Evolutionary conservation across 441 rosid genomes (phyloP), one percentile per base, ranked within the genome.

Genomic region (Populus trichocarpa): DNA sequence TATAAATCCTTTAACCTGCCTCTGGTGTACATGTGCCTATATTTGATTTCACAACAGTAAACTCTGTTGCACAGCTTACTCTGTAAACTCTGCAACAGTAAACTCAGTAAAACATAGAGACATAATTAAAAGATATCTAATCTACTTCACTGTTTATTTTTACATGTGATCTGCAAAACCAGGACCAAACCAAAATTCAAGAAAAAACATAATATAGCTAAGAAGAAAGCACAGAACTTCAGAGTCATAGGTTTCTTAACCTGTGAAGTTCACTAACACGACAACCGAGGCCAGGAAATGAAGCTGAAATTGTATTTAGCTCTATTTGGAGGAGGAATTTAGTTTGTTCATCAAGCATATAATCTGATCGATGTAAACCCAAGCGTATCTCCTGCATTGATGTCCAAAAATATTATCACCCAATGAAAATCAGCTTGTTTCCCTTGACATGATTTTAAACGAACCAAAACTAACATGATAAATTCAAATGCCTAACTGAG

Each of bases 291-390:
- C 98, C 98, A 59, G 97, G 68, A 83, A 97, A 95, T 16, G 99
- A 95, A 74, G 89, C 83, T 1, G 98, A 89, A 76, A 95, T 90
- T 76, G 99, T 97, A 75, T 97, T 97, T 79, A 97, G 78, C 90
- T 95, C 99, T 76, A 95, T 89, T 78, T 97, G 99, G 77, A 97
- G 99, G 72, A 97, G 97, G 38, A 85, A 86, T 77, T 95, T 92
- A n/a, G 98, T 97, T 87, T 97, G 87, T 81, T 88, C 93, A 79
- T 95, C 99, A 78, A 97, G 97, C 99, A 92, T 97, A 83, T 97
- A 97, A 85, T 97, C 99, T 14, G 97, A 95, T 73, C 98, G 98
- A 84, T 95, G 98, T 76, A 97, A 89, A 26, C 99, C 99, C 83
- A 97, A 71, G 64, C 97, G 93, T 81, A 97, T 95, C 64, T 95